Conservation (phyloP, 768 basidiomycete species). For the Rhodotorula kratochvilovae region DNA sequence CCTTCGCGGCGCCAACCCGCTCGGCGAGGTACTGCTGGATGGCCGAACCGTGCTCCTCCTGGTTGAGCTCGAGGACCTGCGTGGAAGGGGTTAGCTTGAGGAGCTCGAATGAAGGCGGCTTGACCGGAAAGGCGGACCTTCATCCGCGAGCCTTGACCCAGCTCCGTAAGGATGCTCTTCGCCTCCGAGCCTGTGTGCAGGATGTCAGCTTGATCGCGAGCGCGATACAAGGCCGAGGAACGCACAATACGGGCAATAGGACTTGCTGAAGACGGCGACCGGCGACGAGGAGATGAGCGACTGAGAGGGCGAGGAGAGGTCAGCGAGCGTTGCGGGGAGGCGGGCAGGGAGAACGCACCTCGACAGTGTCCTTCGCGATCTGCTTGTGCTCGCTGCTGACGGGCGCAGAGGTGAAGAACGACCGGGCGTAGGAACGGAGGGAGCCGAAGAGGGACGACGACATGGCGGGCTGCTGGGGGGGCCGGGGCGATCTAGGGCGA, state of each 20-base stretch:
- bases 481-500: neutral
- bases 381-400: neutral
- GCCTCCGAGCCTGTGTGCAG: slow-evolving; percentile 11
- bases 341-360: slow-evolving; percentile 3
- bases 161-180: slow-evolving; percentile 23
- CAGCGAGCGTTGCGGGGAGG: neutral
- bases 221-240: neutral
- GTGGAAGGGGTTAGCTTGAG: too few species aligned
- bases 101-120: neutral
- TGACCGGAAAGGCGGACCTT: slow-evolving; percentile 2
- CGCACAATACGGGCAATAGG: slow-evolving; percentile 36
- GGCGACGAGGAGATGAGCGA: slow-evolving; percentile 4
- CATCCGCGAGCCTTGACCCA: slow-evolving; percentile 12
- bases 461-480: neutral
- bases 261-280: slow-evolving; percentile 23
- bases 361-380: slow-evolving; percentile 24
- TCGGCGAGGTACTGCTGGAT: slow-evolving; percentile 32
- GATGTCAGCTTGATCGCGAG: neutral
- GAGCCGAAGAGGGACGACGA: slow-evolving; percentile 3
- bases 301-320: neutral
- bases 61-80: slow-evolving; percentile 31
- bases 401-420: slow-evolving; percentile 8
- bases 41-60: slow-evolving; percentile 9
- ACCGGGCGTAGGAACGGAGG: slow-evolving; percentile 5
- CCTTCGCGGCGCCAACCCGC: slow-evolving; percentile 6